A percentile compares a stretch with the other conserved stretches of the same genome.
Conservation (phyloP, 139 green algal species). For the Asterochloris sp. region DNA sequence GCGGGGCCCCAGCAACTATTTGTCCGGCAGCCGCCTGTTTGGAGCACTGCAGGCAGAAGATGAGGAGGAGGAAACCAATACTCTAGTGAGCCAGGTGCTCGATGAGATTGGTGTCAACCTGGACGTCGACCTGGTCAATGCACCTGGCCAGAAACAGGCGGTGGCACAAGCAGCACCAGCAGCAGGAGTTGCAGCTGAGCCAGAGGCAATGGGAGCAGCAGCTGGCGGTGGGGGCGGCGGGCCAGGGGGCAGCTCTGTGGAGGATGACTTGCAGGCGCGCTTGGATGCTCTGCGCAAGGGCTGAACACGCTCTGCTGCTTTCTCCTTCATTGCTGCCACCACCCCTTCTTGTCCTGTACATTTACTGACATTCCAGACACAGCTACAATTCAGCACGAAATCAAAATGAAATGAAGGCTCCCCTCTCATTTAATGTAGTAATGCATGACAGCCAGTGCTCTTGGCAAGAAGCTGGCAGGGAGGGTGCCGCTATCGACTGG, state of each 20-base stretch:
- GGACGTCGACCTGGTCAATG: constrained; percentile 27
- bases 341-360: too few relatives aligned
- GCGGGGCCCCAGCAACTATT: background rate
- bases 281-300: constrained; percentile 75
- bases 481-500: too few relatives aligned
- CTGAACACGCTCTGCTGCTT: constrained; percentile 9
- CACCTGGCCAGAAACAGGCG: constrained; percentile 26
- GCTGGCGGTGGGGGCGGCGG: constrained; percentile 20
- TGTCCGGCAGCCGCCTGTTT: background rate
- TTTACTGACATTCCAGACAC: too few relatives aligned
- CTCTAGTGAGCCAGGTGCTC: constrained; percentile 88
- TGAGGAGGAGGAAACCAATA: constrained; percentile 95
- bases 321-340: too few relatives aligned
- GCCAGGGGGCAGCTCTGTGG: constrained; percentile 40
- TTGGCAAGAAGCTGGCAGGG: too few relatives aligned
- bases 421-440: too few relatives aligned
- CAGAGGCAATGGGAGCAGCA: constrained; percentile 27
- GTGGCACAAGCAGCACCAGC: background rate
- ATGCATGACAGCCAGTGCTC: too few relatives aligned
- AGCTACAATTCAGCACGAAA: too few relatives aligned
- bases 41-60: constrained; percentile 57
- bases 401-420: too few relatives aligned
- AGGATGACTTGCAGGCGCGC: constrained; percentile 80
- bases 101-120: constrained; percentile 87
- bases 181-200: background rate